A percentile compares a stretch with the other conserved stretches of the same genome.
phyloP scores from a whole-genome alignment of 495 filamentous ascomycete species.

The Podospora fimiseda region DNA sequence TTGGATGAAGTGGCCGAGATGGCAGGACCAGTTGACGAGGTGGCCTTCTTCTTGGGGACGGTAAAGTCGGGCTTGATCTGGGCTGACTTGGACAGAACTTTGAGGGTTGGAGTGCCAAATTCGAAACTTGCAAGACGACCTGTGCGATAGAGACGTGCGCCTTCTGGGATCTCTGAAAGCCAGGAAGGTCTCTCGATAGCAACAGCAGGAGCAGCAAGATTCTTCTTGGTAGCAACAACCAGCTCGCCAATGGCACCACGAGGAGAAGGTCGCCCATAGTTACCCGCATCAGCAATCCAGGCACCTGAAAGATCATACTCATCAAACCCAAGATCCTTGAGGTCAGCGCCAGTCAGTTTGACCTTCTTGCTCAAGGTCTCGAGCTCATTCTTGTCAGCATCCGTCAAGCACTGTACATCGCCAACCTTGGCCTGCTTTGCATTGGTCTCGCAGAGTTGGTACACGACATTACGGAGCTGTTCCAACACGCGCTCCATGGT shows the following conservation, averaged over 20 bases:
- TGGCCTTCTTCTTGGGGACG: slow-evolving; percentile 10
- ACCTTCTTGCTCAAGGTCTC: slow-evolving; percentile 5
- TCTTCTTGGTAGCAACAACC: slow-evolving; percentile 17
- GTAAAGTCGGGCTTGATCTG: slow-evolving; percentile 5
- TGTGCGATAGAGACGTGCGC: slow-evolving; percentile 24
- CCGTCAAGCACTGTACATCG: slow-evolving; percentile 20
- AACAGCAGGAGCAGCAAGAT: slow-evolving; percentile 4
- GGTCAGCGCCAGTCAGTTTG: neutral
- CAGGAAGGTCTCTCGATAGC: neutral
- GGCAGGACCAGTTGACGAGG: slow-evolving; percentile 1
- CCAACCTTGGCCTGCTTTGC: slow-evolving; percentile 19
- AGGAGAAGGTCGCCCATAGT: slow-evolving; percentile 32
- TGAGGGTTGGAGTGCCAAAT: slow-evolving; percentile 6
- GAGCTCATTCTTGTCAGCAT: slow-evolving; percentile 20
- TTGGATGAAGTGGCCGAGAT: slow-evolving; percentile 26
- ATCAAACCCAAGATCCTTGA: slow-evolving; percentile 1
- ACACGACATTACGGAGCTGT: slow-evolving; percentile 25
- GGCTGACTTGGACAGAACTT: slow-evolving; percentile 8
- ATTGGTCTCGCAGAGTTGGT: slow-evolving; percentile 25
- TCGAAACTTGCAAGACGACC: slow-evolving; percentile 27
- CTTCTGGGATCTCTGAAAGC: neutral
- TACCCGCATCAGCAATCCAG: slow-evolving; percentile 37
- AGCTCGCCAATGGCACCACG: slow-evolving; percentile 43
- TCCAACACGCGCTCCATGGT: slow-evolving; percentile 29
- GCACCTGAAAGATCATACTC: slow-evolving; percentile 17